Percentiles rank a stretch among this genome's conserved stretches.
Conservation (phyloP, 495 filamentous ascomycete species). For the Lasiosphaeria ovina region DNA sequence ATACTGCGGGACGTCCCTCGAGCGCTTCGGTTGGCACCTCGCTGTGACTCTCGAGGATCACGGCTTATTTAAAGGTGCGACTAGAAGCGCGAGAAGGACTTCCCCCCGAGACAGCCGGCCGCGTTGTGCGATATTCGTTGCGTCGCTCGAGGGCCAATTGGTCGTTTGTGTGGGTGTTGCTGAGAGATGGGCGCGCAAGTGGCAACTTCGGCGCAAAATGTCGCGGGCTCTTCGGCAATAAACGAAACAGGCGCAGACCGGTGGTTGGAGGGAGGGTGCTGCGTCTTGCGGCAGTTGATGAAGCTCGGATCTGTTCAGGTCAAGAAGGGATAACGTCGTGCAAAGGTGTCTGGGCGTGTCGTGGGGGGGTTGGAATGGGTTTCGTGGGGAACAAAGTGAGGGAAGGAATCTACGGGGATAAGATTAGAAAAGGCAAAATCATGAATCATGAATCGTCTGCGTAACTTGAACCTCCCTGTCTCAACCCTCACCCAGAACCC, state of each 20-base stretch:
- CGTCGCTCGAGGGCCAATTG: too few relatives aligned
- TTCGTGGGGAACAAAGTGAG: too few relatives aligned
- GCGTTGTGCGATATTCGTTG: too few relatives aligned
- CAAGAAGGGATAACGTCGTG: too few relatives aligned
- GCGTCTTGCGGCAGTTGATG: slow-evolving; percentile 2
- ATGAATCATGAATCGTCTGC: too few relatives aligned
- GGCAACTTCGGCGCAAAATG: not conserved
- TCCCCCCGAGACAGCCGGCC: slow-evolving; percentile 12
- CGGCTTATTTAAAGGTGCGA: slow-evolving; percentile 80
- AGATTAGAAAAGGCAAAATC: not conserved
- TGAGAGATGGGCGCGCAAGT: slow-evolving; percentile 6
- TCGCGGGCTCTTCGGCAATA: not conserved
- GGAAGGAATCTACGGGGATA: not conserved
- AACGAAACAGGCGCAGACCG: too few relatives aligned
- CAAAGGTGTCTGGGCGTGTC: too few relatives aligned
- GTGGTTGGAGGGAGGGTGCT: not conserved
- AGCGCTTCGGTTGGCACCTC: slow-evolving; percentile 72
- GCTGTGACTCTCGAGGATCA: slow-evolving; percentile 77
- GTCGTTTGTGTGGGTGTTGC: not conserved
- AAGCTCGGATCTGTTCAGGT: not conserved
- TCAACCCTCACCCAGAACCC: too few relatives aligned
- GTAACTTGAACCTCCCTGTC: too few relatives aligned
- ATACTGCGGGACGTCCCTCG: slow-evolving; percentile 33
- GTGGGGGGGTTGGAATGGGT: too few relatives aligned
- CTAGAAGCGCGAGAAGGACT: slow-evolving; percentile 37